Percentiles rank a stretch among this genome's conserved stretches.
Evolutionary conservation across 73 alveolate genomes (phyloP).

Genomic region (Strombidium stylifer): DNA sequence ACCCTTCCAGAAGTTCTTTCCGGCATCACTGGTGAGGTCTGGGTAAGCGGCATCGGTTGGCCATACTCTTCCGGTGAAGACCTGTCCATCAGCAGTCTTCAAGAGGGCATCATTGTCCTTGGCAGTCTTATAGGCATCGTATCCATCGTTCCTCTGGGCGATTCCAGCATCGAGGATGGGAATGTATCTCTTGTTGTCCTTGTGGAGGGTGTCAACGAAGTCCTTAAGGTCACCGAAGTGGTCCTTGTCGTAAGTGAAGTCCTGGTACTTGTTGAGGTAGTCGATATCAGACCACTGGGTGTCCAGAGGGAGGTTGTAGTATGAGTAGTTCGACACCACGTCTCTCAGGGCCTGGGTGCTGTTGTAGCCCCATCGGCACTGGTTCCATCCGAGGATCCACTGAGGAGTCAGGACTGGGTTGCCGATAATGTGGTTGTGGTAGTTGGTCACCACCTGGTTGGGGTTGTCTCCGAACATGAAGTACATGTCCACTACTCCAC

Average conservation of each 20-base stretch:
- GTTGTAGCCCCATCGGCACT: constrained; percentile 96
- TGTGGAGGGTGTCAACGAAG: constrained; percentile 34
- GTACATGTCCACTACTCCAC: constrained; percentile 80
- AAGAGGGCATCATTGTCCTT: constrained; percentile 64
- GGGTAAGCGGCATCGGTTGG: constrained; percentile 82
- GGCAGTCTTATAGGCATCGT: constrained; percentile 65
- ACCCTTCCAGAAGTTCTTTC: constrained; percentile 64
- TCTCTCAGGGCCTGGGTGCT: constrained; percentile 54
- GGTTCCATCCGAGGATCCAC: constrained; percentile 93
- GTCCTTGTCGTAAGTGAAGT: constrained; percentile 70
- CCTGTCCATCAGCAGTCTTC: constrained; percentile 73
- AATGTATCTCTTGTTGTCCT: constrained; percentile 65
- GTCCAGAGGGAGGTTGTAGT: constrained; percentile 88
- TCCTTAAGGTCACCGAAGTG: constrained; percentile 11
- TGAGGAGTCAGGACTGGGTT: constrained; percentile 71
- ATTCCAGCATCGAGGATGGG: constrained; percentile 95
- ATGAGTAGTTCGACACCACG: constrained; percentile 66
- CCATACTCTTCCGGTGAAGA: constrained; percentile 76
- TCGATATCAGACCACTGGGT: constrained; percentile 97
- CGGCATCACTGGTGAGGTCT: constrained; percentile 61
- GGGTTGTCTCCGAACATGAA: constrained; percentile 54
- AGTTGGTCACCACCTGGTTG: constrained; percentile 43
- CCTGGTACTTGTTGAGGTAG: constrained; percentile 82
- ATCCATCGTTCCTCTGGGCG: constrained; percentile 51
- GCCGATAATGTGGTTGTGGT: constrained; percentile 65